Conservation (phyloP, 1,284 basidiomycete genomes). For the Uromyces viciae-fabae region DNA sequence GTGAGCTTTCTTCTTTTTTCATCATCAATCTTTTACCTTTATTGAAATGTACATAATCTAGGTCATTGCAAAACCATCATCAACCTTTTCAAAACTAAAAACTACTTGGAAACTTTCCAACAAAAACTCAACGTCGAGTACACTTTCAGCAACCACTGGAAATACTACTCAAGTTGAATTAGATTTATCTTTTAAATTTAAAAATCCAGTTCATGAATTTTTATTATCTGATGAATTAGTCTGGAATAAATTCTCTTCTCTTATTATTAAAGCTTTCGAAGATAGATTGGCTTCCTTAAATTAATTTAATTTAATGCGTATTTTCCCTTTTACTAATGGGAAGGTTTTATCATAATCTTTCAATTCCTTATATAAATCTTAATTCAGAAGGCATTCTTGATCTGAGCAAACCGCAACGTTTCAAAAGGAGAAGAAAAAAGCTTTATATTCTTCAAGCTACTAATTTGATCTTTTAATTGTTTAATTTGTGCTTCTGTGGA, state of each 20-base stretch:
- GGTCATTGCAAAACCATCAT: constrained; percentile 5
- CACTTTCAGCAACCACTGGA: not conserved
- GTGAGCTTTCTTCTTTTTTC: not conserved
- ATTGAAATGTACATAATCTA: not conserved
- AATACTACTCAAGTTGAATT: not conserved
- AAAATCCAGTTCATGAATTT: constrained; percentile 1
- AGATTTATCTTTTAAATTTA: constrained; percentile 5
- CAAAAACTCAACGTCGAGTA: not conserved
- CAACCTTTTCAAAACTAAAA: not conserved
- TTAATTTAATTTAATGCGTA: not conserved
- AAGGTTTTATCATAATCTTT: no score
- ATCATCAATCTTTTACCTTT: not conserved
- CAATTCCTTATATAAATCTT: not conserved
- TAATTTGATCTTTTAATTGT: no score
- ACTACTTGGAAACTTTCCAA: not conserved
- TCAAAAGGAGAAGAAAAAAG: no score
- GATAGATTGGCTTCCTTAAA: not conserved
- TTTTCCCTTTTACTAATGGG: no score
- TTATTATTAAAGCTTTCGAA: not conserved
- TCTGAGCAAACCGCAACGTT: no score
- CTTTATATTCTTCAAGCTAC: no score
- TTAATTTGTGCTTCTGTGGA: no score
- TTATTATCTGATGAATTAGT: not conserved
- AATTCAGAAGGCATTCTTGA: no score
- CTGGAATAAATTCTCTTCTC: not conserved